Evolutionary conservation across 306 rosid species (phyloP).

Genomic region (Medicago ruthenica): DNA sequence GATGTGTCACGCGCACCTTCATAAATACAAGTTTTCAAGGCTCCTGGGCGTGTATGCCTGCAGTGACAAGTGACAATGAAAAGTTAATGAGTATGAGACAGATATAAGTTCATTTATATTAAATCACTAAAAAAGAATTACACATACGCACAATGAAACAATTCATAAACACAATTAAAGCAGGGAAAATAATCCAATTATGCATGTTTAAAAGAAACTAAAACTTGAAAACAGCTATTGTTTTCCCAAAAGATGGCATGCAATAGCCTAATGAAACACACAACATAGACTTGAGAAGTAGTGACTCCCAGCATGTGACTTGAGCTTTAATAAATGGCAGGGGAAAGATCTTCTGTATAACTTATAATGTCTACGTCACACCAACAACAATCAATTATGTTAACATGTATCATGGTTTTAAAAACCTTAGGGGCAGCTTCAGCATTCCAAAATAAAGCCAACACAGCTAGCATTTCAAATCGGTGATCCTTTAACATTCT

Average conservation of each 20-base stretch:
- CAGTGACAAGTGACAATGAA: conserved; percentile 48
- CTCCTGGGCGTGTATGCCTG: conserved; percentile 85
- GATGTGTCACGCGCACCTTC: conserved; percentile 83
- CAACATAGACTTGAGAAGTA: neutral
- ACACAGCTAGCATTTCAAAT: neutral
- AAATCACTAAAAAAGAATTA: conserved; percentile 22
- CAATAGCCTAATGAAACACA: neutral
- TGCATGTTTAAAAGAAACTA: conserved; percentile 28
- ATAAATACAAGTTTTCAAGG: conserved; percentile 77
- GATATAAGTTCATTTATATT: conserved; percentile 36
- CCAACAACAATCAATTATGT: neutral
- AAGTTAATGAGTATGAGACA: conserved; percentile 42
- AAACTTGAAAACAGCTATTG: neutral
- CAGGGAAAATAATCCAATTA: conserved; percentile 5
- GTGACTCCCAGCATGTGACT: neutral
- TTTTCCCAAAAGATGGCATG: neutral
- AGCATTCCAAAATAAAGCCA: conserved; percentile 5
- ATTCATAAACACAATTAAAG: conserved; percentile 29
- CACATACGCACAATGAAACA: neutral
- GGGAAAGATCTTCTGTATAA: neutral
- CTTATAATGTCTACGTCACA: no score
- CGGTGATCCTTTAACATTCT: conserved; percentile 9
- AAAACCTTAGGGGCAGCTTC: neutral
- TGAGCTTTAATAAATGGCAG: neutral
- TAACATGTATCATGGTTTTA: conserved; percentile 12